These are phyloP conservation scores for Cordyceps cicadae DNA, from an alignment of 2,329 filamentous ascomycete species.

Conservation along the genomic window DNA sequence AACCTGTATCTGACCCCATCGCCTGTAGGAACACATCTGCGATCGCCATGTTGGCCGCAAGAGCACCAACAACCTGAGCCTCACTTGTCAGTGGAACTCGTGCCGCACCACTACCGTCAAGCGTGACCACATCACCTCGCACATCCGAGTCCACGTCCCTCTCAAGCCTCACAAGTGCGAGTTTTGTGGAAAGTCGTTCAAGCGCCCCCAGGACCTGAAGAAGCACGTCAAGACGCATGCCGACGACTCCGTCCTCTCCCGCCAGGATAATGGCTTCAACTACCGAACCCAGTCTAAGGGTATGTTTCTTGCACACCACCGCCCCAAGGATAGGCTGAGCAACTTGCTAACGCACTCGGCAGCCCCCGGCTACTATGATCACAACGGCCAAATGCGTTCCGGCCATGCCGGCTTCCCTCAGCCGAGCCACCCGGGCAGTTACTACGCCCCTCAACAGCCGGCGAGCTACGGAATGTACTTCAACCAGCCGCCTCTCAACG, in stretches of 20 bases:
- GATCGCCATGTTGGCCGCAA: constrained; percentile 98
- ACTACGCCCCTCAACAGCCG: constrained; percentile 49
- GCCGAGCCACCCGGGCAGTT: constrained; percentile 41
- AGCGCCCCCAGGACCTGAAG: constrained; percentile 96
- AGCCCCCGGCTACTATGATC: constrained; percentile 54
- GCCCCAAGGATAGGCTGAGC: not conserved
- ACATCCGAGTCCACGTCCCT: constrained; percentile 97
- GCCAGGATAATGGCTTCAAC: constrained; percentile 45
- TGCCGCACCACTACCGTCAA: constrained; percentile 97
- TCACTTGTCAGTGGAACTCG: constrained; percentile 95
- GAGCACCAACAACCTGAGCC: constrained; percentile 95
- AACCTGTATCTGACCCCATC: constrained; percentile 1
- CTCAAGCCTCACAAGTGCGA: constrained; percentile 99
- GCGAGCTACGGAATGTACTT: constrained; percentile 71
- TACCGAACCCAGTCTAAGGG: constrained; percentile 48
- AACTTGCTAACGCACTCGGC: not conserved
- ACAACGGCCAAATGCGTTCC: constrained; percentile 54
- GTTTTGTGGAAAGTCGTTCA: constrained; percentile 98
- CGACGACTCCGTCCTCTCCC: constrained; percentile 73
- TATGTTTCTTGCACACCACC: constrained; percentile 22
- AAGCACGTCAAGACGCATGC: constrained; percentile 99
- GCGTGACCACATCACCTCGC: constrained; percentile 97
- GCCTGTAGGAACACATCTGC: constrained; percentile 81
- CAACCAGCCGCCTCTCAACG: constrained; percentile 52
- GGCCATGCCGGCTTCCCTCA: constrained; percentile 48